Conservation (phyloP, 2,329 filamentous ascomycete species). For the Fusarium lateritium region DNA sequence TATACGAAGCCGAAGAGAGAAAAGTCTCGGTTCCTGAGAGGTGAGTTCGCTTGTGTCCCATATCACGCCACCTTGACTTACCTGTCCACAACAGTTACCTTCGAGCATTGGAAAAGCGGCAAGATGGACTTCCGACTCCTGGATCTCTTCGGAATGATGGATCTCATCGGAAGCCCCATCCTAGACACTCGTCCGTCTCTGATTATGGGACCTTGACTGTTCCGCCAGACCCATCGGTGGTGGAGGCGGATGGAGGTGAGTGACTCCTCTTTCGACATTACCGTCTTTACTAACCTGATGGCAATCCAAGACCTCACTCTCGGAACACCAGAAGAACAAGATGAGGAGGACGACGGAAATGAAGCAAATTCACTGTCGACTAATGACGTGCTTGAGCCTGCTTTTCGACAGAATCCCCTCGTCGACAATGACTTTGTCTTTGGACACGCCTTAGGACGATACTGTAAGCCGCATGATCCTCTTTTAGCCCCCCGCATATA, state of each 20-base stretch:
- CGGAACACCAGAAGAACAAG: slow-evolving; percentile 22
- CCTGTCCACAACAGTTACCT: slow-evolving; percentile 36
- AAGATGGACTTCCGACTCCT: slow-evolving; percentile 33
- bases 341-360: not conserved
- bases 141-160: slow-evolving; percentile 4
- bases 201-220: slow-evolving; percentile 32
- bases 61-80: not conserved
- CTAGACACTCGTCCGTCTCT: slow-evolving; percentile 39
- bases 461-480: slow-evolving; percentile 15
- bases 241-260: slow-evolving; percentile 21
- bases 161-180: slow-evolving; percentile 3
- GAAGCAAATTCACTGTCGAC: not conserved
- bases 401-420: slow-evolving; percentile 45
- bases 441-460: slow-evolving; percentile 39
- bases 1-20: slow-evolving; percentile 46
- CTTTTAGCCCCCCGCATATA: not conserved
- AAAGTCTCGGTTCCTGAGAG: slow-evolving; percentile 48
- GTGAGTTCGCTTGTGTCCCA: not conserved
- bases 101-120: slow-evolving; percentile 40
- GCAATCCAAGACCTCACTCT: slow-evolving; percentile 1
- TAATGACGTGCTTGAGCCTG: slow-evolving; percentile 41
- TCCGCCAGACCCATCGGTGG: slow-evolving; percentile 1
- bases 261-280: not conserved
- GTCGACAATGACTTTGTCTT: slow-evolving; percentile 48
- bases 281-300: not conserved